Base-by-base conservation (phyloP, 1,284 basidiomycete species). In the Ceratobasidium sp. region DNA sequence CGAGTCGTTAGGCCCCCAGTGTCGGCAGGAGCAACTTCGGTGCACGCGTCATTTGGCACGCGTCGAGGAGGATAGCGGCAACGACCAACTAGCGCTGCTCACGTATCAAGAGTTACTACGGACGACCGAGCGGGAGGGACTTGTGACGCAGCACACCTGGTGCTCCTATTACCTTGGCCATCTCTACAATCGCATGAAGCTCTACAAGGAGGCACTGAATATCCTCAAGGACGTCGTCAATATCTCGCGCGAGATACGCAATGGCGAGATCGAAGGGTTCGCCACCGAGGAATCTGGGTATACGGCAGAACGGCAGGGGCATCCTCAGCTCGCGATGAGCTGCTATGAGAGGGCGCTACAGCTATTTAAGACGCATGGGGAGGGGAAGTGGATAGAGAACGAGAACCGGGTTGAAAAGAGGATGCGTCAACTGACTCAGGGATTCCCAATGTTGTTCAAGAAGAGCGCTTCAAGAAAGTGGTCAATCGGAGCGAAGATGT, bases 241-340 rank as follows among this genome's bases (percentile, higher is more conserved):
- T 5, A 57, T 20, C 23, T 65, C 73, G 12, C 30, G 52, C 30
- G 50, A 41, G 8, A 52, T 76, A 20, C 14, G 46, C 4, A 35
- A 76, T 30, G 35, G 33, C 16, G 73, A 76, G 48, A 66, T 76
- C 23, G 62, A 76, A 33, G 73, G 60, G 1, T 66, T 66, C 55
- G 73, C 73, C n/a, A 76, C 73, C 8, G 73, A 76, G 50, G 73
- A 76, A 10, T 44, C 27, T 33, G 73, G 73, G 14, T 66, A 57
- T n/a, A 66, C 62, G 50, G 73, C 73, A n/a, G 62, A 76, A n/a
- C 52, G 33, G 18, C 64, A 66, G 23, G 20, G 52, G 12, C 62
- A 76, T 20, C 35, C 59, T 6, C 33, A 48, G 46, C 52, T 66
- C 7, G 62, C 73, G 14, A 55, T 76, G 41, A 54, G 20, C 12